These are phyloP conservation scores for Claviceps pazoutovae DNA, from an alignment of 2,329 filamentous ascomycete genomes.

Conservation along the genomic window DNA sequence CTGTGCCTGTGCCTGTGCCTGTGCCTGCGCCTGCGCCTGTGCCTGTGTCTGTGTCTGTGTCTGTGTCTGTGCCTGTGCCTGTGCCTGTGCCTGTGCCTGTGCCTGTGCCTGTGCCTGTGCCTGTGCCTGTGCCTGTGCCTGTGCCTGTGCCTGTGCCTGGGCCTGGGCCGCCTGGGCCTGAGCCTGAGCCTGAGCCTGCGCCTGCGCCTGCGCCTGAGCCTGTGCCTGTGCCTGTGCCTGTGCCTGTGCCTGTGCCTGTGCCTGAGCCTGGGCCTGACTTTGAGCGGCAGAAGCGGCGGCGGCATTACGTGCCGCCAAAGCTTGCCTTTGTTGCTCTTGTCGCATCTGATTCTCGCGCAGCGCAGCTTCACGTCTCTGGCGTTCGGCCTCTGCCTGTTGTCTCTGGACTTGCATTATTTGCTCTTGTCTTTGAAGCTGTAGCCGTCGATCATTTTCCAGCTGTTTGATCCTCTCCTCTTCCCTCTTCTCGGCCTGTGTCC, in stretches of 20 bases:
- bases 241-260: slow-evolving; percentile 5
- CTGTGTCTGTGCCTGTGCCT: neutral
- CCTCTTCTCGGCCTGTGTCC: slow-evolving; percentile 61
- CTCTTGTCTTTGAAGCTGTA: slow-evolving; percentile 31
- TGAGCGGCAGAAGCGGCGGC: slow-evolving; percentile 14
- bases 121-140: neutral
- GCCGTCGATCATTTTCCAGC: slow-evolving; percentile 41
- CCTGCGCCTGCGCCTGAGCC: slow-evolving; percentile 5
- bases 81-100: slow-evolving; percentile 4
- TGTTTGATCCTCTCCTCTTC: slow-evolving; percentile 62
- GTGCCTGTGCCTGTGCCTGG: slow-evolving; percentile 2
- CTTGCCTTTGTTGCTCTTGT: slow-evolving; percentile 24
- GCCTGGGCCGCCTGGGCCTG: no score
- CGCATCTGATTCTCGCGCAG: slow-evolving; percentile 22
- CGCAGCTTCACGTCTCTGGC: slow-evolving; percentile 23
- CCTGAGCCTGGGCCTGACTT: slow-evolving; percentile 11
- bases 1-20: slow-evolving; percentile 11
- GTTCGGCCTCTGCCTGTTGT: slow-evolving; percentile 30
- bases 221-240: slow-evolving; percentile 2
- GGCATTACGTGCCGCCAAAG: slow-evolving; percentile 15
- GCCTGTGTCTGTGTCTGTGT: slow-evolving; percentile 3
- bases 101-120: slow-evolving; percentile 2
- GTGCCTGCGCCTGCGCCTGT: slow-evolving; percentile 5
- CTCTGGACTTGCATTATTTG: slow-evolving; percentile 31
- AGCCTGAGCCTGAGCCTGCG: neutral